phyloP scores from a whole-genome alignment of 306 rosid genomes.

The Trifolium fragiferum region DNA sequence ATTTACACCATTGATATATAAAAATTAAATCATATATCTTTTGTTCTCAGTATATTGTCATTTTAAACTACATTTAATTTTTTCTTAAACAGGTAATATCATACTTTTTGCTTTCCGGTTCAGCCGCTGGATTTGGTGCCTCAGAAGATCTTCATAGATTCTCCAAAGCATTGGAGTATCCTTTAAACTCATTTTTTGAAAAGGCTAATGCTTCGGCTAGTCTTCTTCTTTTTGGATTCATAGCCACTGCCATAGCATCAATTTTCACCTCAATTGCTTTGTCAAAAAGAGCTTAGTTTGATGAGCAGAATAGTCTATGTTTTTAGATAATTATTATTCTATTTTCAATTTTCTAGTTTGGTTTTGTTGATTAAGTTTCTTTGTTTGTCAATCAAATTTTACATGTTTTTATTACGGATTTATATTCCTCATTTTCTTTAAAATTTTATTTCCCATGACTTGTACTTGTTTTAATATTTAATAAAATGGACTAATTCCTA shows the following conservation, averaged over 20 bases:
- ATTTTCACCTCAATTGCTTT: constrained; percentile 55
- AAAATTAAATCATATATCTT: not conserved
- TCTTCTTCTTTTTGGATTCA: constrained; percentile 53
- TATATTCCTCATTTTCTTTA: too few relatives aligned
- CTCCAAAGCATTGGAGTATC: not conserved
- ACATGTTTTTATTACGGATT: not conserved
- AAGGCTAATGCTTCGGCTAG: constrained; percentile 58
- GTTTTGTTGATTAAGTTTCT: not conserved
- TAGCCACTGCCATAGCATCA: constrained; percentile 56
- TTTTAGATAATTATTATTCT: not conserved
- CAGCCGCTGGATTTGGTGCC: constrained; percentile 68
- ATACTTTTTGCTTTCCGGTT: constrained; percentile 58
- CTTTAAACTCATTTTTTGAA: constrained; percentile 36
- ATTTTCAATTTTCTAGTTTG: not conserved
- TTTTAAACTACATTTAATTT: not conserved
- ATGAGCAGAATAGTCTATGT: too few relatives aligned
- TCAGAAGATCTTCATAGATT: constrained; percentile 38
- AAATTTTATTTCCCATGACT: too few relatives aligned
- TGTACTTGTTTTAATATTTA: too few relatives aligned
- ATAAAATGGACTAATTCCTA: too few relatives aligned
- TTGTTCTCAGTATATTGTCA: not conserved
- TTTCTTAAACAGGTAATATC: constrained; percentile 53
- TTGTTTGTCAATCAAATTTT: not conserved
- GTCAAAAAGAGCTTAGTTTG: constrained; percentile 39
- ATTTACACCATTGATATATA: too few relatives aligned